These are phyloP conservation scores for Coemansia sp. DNA, from an alignment of 192 early-diverging fungal species.

Conservation along the genomic window DNA sequence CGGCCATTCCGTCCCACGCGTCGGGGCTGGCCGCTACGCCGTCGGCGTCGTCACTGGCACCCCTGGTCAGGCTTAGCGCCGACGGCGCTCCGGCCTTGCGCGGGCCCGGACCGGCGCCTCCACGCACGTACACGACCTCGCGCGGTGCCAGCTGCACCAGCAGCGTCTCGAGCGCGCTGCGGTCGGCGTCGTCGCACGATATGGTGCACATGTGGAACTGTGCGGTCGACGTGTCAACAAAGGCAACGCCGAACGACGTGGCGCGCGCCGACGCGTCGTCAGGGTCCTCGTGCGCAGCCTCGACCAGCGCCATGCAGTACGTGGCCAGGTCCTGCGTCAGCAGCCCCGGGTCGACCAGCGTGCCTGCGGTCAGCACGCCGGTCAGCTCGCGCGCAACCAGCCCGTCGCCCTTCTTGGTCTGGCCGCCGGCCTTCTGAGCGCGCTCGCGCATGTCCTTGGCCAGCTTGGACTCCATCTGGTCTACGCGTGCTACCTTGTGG, in stretches of 20 bases:
- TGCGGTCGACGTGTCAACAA: conserved; percentile 95
- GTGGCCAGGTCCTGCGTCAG: conserved; percentile 89
- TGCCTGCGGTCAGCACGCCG: conserved; percentile 84
- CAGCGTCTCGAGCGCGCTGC: conserved; percentile 91
- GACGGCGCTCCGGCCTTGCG: conserved; percentile 11
- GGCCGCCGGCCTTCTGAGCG: conserved; percentile 18
- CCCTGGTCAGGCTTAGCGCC: conserved; percentile 9
- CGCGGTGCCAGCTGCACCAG: conserved; percentile 88
- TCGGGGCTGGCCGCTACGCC: conserved; percentile 29
- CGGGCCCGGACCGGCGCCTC: conserved; percentile 42
- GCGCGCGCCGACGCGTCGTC: conserved; percentile 23
- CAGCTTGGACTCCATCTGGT: conserved; percentile 94
- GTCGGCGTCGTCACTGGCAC: conserved; percentile 7
- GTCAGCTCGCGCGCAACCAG: conserved; percentile 86
- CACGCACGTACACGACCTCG: conserved; percentile 74
- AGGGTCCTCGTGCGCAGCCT: conserved; percentile 37
- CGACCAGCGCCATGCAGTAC: conserved; percentile 94
- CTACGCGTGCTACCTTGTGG: conserved; percentile 94
- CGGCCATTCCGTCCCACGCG: conserved; percentile 55
- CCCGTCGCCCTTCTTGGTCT: conserved; percentile 62
- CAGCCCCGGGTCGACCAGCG: conserved; percentile 84
- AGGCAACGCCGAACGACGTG: conserved; percentile 77
- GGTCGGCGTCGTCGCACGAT: conserved; percentile 82
- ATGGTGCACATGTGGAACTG: conserved; percentile 76
- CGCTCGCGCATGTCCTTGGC: conserved; percentile 91